Evolutionary conservation across 1,284 basidiomycete species (phyloP).

Genomic region (Thecaphora frezii): DNA sequence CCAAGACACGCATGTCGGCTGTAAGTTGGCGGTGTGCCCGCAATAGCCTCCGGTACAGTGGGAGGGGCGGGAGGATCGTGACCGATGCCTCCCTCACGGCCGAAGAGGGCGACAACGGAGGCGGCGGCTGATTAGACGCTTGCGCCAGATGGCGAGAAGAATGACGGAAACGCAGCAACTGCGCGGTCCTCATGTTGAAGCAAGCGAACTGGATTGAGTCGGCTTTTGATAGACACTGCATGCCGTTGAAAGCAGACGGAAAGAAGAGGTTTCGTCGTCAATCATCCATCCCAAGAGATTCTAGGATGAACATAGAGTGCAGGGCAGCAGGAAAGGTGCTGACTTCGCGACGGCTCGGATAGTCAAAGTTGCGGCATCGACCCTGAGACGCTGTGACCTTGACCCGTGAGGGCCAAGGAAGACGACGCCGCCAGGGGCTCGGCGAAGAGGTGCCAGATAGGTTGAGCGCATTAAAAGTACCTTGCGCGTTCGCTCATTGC

Average conservation of each 20-base stretch:
- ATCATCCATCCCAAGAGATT: too few relatives aligned
- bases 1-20: constrained; percentile 56
- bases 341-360: constrained; percentile 30
- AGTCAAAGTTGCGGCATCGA: constrained; percentile 40
- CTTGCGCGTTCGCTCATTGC: constrained; percentile 48
- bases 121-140: constrained; percentile 28
- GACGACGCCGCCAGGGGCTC: constrained; percentile 30
- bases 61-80: constrained; percentile 51
- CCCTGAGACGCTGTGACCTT: constrained; percentile 5
- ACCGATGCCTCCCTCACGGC: constrained; percentile 27
- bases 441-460: constrained; percentile 47
- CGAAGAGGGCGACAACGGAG: constrained; percentile 20
- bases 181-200: constrained; percentile 16
- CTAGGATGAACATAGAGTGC: too few relatives aligned
- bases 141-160: constrained; percentile 16
- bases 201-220: not conserved
- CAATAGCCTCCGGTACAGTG: constrained; percentile 52
- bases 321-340: not conserved
- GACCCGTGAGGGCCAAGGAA: constrained; percentile 22
- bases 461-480: constrained; percentile 36
- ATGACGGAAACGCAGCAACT: constrained; percentile 8
- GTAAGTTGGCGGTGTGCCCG: constrained; percentile 48
- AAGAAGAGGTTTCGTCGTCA: too few relatives aligned
- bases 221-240: too few relatives aligned
- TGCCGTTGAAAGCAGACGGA: too few relatives aligned